These are phyloP conservation scores for Uronychia setigera DNA, from an alignment of 73 alveolate genomes.

Conservation along the genomic window DNA sequence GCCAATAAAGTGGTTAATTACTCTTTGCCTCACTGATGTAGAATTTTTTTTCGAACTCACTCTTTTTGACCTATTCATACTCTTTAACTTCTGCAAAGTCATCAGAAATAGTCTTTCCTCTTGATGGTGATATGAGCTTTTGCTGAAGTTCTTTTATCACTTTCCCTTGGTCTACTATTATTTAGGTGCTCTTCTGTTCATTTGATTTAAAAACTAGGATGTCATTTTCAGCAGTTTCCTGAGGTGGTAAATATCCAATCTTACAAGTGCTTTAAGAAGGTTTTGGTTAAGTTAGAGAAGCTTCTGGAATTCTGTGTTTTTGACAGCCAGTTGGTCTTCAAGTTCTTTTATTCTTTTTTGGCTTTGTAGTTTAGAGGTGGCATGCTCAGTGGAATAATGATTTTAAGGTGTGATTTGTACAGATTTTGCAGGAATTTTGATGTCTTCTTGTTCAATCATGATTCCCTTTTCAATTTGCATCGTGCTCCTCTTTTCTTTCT, in stretches of 20 bases:
- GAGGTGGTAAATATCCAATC: not conserved
- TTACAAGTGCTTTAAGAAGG: not conserved
- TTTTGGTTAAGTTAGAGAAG: not conserved
- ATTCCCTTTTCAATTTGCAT: too few relatives aligned
- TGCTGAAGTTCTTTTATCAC: not conserved
- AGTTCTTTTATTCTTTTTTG: not conserved
- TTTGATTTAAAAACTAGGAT: not conserved
- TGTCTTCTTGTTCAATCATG: too few relatives aligned
- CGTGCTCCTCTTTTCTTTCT: too few relatives aligned
- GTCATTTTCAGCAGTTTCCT: not conserved
- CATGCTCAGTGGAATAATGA: not conserved
- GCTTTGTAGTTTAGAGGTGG: not conserved
- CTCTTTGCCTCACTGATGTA: not conserved
- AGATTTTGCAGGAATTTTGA: too few relatives aligned
- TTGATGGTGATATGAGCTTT: not conserved
- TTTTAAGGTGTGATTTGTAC: not conserved
- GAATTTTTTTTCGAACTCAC: not conserved
- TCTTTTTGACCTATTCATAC: not conserved
- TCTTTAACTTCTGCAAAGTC: not conserved
- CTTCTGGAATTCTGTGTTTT: not conserved
- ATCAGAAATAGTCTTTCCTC: too few relatives aligned
- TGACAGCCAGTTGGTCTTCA: not conserved
- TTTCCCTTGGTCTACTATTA: not conserved
- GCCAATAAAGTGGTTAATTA: not conserved
- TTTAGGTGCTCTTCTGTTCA: not conserved